phyloP scores from a whole-genome alignment of 495 filamentous ascomycete genomes.

The Hyaloscypha hepaticicola region DNA sequence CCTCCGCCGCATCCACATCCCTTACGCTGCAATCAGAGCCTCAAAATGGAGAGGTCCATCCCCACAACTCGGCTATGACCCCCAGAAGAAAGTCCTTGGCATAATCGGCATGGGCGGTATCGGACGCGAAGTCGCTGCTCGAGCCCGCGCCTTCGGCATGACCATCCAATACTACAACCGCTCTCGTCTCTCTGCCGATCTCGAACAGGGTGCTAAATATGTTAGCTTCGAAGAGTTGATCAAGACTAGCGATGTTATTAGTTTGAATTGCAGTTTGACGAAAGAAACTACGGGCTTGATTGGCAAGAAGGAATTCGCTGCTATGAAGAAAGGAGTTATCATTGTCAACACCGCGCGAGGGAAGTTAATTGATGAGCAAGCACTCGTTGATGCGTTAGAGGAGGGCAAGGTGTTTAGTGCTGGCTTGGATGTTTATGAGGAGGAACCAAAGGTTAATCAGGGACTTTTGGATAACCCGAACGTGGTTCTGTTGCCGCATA shows the following conservation, averaged over 20 bases:
- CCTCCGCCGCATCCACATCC: constrained; percentile 63
- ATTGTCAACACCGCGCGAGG: constrained; percentile 82
- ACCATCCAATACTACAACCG: constrained; percentile 69
- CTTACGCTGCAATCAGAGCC: constrained; percentile 57
- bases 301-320: constrained; percentile 58
- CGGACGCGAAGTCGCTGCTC: constrained; percentile 50
- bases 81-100: constrained; percentile 69
- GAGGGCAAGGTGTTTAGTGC: constrained; percentile 58
- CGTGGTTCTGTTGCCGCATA: constrained; percentile 65
- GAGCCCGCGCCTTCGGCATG: constrained; percentile 62
- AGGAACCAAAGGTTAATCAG: constrained; percentile 64
- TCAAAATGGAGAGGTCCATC: constrained; percentile 52
- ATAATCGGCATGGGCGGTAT: constrained; percentile 91
- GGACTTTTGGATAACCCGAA: constrained; percentile 61
- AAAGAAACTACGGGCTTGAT: constrained; percentile 62
- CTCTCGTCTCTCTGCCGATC: constrained; percentile 40
- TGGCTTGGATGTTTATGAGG: constrained; percentile 68
- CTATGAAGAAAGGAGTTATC: constrained; percentile 75
- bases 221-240: constrained; percentile 69
- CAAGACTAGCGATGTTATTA: constrained; percentile 66
- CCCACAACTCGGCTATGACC: constrained; percentile 46
- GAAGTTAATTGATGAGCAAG: constrained; percentile 73
- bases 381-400: constrained; percentile 55
- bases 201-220: constrained; percentile 64
- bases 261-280: constrained; percentile 61